These are phyloP conservation scores for Phlyctochytrium arcticum DNA, from an alignment of 192 early-diverging fungal genomes.

Conservation along the genomic window DNA sequence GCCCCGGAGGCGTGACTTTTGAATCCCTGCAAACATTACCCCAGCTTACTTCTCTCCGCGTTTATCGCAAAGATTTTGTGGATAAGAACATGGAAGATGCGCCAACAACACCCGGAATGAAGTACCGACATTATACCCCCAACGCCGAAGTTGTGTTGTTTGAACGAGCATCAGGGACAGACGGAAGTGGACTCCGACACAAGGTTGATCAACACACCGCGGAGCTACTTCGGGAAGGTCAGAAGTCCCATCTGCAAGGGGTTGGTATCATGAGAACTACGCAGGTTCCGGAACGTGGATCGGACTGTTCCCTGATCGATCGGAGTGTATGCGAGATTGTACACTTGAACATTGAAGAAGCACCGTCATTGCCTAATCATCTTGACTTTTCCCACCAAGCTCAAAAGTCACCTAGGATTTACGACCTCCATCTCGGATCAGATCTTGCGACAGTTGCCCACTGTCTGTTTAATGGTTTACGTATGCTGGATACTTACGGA, in stretches of 20 bases:
- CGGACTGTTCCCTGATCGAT: neutral
- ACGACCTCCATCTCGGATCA: constrained; percentile 52
- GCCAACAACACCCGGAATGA: constrained; percentile 99
- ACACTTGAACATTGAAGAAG: neutral
- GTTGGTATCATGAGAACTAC: neutral
- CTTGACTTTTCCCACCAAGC: neutral
- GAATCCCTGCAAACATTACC: constrained; percentile 62
- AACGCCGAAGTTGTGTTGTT: constrained; percentile 79
- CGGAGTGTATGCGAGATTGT: no score
- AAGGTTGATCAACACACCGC: neutral
- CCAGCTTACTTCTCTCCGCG: constrained; percentile 63
- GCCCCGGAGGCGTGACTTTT: constrained; percentile 88
- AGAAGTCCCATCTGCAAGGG: neutral
- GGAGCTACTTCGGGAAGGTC: neutral
- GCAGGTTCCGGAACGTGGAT: neutral
- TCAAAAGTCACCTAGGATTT: constrained; percentile 10
- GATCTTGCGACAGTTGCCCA: constrained; percentile 63
- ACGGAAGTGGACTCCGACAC: constrained; percentile 1
- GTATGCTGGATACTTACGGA: constrained; percentile 66
- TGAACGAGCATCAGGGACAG: neutral
- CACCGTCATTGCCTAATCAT: no score
- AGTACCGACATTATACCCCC: constrained; percentile 97
- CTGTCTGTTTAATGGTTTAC: constrained; percentile 74
- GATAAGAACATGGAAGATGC: constrained; percentile 64
- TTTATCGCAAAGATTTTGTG: constrained; percentile 77